Evolutionary conservation across 768 basidiomycete species (phyloP), one percentile per base, ranked within the genome.

Genomic region (Vararia minispora): DNA sequence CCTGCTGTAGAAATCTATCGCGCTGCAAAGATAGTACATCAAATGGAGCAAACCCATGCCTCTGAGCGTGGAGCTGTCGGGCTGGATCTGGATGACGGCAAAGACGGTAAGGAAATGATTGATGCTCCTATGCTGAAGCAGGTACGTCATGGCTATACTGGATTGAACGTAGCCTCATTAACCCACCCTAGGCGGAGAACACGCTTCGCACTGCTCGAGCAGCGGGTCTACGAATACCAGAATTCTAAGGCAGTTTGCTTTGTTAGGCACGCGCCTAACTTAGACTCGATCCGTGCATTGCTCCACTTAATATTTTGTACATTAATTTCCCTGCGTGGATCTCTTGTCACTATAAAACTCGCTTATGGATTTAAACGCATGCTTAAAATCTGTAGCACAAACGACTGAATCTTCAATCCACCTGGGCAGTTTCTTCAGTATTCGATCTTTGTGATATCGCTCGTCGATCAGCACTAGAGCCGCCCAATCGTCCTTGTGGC

Each of bases 81-180:
- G 0, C 62, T 90, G 18, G 78, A 80, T 33, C 53, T 66, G 28
- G 61, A 64, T 16, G 69, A 64, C 29, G 66, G 67, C 3, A 55
- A 53, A 12, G 65, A 57, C 27, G 58, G 65, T 12, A 77, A 74
- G 33, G 76, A 80, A 52, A 91, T 92, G 89, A 81, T 92, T 25
- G 89, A 94, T 56, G 83, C 83, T 6, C 89, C 89, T 0, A 88
- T 94, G 80, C 63, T 92, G 29, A 83, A 85, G 55, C 85, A 86
- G 70, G 79, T 73, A 41, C 41, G 58, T 46, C 7, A 22, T 13
- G 21, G n/a, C 3, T 14, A 25, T 17, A 17, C 37, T 16, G 17
- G 24, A 12, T 39, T 18, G 14, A 5, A 4, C 31, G 26, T 33
- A 28, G 29, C 5, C 28, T 35, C 16, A 12, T 14, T 23, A 29